Conservation (phyloP, 495 filamentous ascomycete genomes). For the Penicillium tannophilum region DNA sequence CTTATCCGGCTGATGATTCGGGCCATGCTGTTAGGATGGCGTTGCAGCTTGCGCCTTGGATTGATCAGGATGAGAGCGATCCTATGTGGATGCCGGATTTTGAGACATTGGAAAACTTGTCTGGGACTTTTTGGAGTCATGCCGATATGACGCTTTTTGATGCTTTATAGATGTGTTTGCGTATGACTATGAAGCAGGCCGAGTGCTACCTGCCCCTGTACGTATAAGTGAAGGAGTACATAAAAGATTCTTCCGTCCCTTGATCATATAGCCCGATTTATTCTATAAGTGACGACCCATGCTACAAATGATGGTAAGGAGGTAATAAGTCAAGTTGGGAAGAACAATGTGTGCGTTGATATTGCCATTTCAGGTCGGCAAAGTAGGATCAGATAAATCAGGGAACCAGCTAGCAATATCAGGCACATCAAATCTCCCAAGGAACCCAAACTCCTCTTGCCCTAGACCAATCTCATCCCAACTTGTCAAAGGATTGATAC, state of each 20-base stretch:
- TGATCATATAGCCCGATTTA: too few relatives aligned
- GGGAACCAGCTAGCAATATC: slow-evolving; percentile 44
- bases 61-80: slow-evolving; percentile 44
- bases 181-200: neutral
- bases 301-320: too few relatives aligned
- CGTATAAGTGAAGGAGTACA: neutral
- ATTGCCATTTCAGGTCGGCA: neutral
- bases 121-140: slow-evolving; percentile 39
- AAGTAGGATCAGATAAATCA: slow-evolving; percentile 29
- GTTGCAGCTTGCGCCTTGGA: slow-evolving; percentile 50
- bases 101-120: slow-evolving; percentile 45
- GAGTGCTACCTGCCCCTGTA: neutral
- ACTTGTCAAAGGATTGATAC: slow-evolving; percentile 22
- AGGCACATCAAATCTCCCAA: slow-evolving; percentile 31
- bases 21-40: slow-evolving; percentile 48
- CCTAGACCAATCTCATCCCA: slow-evolving; percentile 29
- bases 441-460: slow-evolving; percentile 34
- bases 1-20: slow-evolving; percentile 21
- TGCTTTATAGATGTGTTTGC: slow-evolving; percentile 25
- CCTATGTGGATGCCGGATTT: slow-evolving; percentile 53
- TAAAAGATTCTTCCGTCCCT: too few relatives aligned
- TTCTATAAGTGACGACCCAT: too few relatives aligned
- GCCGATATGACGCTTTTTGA: slow-evolving; percentile 39
- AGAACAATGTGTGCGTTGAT: too few relatives aligned
- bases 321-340: too few relatives aligned